These are phyloP conservation scores for Tardiomyces blankii DNA, from an alignment of 1,139 yeast genomes.

Conservation along the genomic window DNA sequence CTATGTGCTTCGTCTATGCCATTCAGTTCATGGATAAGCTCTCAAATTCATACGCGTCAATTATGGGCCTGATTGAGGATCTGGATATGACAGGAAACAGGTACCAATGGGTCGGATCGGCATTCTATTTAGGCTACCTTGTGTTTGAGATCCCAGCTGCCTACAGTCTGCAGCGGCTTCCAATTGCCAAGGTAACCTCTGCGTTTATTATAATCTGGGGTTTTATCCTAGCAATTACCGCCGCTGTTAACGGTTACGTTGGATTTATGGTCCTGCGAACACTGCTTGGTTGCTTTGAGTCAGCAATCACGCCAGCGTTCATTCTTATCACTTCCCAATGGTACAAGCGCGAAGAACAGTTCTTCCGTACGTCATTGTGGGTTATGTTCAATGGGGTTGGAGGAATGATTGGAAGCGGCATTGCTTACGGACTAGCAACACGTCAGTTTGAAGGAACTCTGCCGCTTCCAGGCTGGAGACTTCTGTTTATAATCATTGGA, in stretches of 20 bases:
- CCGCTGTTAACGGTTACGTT: slow-evolving; percentile 22
- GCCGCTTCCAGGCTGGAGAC: too few species aligned
- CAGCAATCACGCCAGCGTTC: slow-evolving; percentile 47
- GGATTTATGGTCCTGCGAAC: slow-evolving; percentile 41
- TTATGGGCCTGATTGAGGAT: slow-evolving; percentile 32
- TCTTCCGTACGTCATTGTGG: too few species aligned
- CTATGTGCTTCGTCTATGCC: neutral
- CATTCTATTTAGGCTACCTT: slow-evolving; percentile 37
- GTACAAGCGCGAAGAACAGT: neutral
- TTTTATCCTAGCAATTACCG: slow-evolving; percentile 31
- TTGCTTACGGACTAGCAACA: too few species aligned
- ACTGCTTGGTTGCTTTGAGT: slow-evolving; percentile 45
- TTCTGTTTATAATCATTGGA: too few species aligned
- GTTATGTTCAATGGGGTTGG: too few species aligned
- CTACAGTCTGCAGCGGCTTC: slow-evolving; percentile 34
- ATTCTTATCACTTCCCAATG: slow-evolving; percentile 16
- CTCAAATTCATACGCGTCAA: slow-evolving; percentile 32
- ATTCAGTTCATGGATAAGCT: slow-evolving; percentile 27
- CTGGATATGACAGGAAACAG: slow-evolving; percentile 29
- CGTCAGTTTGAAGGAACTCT: too few species aligned
- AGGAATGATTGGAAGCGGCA: too few species aligned
- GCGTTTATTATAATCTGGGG: slow-evolving; percentile 36
- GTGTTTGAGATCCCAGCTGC: slow-evolving; percentile 35
- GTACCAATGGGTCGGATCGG: slow-evolving; percentile 38
- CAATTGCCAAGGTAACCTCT: slow-evolving; percentile 6